Conservation (phyloP, 2,329 filamentous ascomycete genomes). For the Claviceps monticola region DNA sequence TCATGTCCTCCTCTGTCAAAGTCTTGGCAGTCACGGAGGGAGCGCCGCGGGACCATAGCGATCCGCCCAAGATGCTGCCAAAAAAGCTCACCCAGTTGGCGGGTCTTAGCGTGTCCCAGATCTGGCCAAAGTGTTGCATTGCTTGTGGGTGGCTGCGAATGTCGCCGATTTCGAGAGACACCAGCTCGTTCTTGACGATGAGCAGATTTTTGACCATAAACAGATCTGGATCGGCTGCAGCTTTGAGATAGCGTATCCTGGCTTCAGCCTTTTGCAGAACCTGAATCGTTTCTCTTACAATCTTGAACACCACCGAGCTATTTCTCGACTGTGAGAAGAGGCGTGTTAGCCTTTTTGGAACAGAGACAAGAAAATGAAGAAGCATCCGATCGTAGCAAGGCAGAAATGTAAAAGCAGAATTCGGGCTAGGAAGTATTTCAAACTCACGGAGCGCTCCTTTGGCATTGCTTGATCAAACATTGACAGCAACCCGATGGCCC, state of each 20-base stretch:
- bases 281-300: conserved; percentile 79
- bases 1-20: conserved; percentile 41
- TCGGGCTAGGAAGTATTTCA: too few species aligned
- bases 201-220: conserved; percentile 94
- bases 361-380: neutral
- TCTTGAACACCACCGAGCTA: conserved; percentile 46
- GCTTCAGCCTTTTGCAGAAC: conserved; percentile 67
- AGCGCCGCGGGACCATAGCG: conserved; percentile 30
- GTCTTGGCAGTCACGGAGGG: conserved; percentile 24
- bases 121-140: conserved; percentile 49
- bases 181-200: conserved; percentile 87
- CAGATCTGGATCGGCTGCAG: conserved; percentile 60
- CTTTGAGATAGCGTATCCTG: conserved; percentile 49
- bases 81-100: conserved; percentile 47
- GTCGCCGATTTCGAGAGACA: conserved; percentile 84
- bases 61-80: conserved; percentile 40
- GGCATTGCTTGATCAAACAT: conserved; percentile 53
- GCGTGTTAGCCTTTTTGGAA: neutral
- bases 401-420: too few species aligned
- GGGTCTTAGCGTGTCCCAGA: conserved; percentile 49
- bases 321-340: conserved; percentile 23
- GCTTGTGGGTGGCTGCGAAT: conserved; percentile 34
- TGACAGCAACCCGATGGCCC: conserved; percentile 42
- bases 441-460: conserved; percentile 45
- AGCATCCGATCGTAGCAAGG: too few species aligned